phyloP scores from a whole-genome alignment of 371 early-diverging fungal species.

The Cokeromyces recurvatus region DNA sequence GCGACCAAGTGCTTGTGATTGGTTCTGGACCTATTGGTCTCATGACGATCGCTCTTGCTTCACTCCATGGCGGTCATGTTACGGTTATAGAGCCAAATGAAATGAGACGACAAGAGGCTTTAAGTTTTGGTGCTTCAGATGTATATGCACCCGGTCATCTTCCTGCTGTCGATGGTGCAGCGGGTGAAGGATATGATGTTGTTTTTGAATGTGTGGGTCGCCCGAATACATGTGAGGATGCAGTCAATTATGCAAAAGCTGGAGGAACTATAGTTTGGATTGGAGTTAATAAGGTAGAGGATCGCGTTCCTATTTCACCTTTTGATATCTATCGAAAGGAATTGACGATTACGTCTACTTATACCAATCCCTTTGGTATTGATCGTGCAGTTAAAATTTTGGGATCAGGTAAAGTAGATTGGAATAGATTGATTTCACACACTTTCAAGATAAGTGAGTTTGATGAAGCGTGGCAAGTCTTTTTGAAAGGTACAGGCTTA shows the following conservation, averaged over 20 bases:
- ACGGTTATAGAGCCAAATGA: constrained; percentile 47
- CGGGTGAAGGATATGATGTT: constrained; percentile 49
- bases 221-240: constrained; percentile 39
- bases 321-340: constrained; percentile 54
- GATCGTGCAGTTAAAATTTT: constrained; percentile 52
- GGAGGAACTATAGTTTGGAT: constrained; percentile 55
- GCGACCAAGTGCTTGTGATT: constrained; percentile 41
- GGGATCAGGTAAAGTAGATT: constrained; percentile 36
- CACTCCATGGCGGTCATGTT: constrained; percentile 40
- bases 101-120: constrained; percentile 37
- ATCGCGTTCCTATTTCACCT: constrained; percentile 40
- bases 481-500: constrained; percentile 40
- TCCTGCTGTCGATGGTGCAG: constrained; percentile 31
- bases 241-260: constrained; percentile 44
- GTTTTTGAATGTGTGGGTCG: constrained; percentile 58
- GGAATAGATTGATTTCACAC: constrained; percentile 45
- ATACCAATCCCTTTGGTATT: constrained; percentile 56
- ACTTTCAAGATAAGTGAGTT: constrained; percentile 45
- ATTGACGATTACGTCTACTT: constrained; percentile 53
- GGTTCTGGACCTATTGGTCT: constrained; percentile 58
- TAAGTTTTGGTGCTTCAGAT: constrained; percentile 32
- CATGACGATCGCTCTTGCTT: constrained; percentile 41
- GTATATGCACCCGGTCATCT: constrained; percentile 28
- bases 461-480: constrained; percentile 49
- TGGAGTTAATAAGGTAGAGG: constrained; percentile 51